These are phyloP conservation scores for Phytophthora europaea DNA, from an alignment of 352 stramenopile genomes.

Conservation along the genomic window DNA sequence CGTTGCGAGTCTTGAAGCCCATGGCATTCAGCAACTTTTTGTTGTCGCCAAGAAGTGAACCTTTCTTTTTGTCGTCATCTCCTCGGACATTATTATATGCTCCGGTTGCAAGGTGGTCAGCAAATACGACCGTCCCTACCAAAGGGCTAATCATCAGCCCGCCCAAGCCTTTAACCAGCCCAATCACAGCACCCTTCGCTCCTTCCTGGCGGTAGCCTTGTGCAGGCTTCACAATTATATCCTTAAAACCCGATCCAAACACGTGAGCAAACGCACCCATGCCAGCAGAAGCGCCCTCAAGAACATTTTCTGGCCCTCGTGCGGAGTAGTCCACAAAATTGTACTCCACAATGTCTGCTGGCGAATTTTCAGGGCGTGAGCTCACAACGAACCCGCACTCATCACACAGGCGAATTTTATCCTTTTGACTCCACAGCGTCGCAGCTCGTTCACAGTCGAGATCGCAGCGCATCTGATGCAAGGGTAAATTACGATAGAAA, in stretches of 20 bases:
- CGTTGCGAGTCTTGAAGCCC: conserved; percentile 48
- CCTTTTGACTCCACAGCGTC: conserved; percentile 65
- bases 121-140: conserved; percentile 67
- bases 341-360: conserved; percentile 65
- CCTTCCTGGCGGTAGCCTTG: conserved; percentile 72
- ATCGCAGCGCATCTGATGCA: conserved; percentile 91
- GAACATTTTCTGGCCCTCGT: conserved; percentile 60
- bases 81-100: conserved; percentile 63
- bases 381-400: conserved; percentile 66
- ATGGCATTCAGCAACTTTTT: conserved; percentile 52
- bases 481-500: conserved; percentile 90
- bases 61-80: conserved; percentile 57
- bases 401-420: conserved; percentile 64
- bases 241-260: conserved; percentile 68
- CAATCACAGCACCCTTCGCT: conserved; percentile 67
- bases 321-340: conserved; percentile 70
- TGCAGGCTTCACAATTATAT: conserved; percentile 67
- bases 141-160: conserved; percentile 66
- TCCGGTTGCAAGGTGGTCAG: conserved; percentile 73
- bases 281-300: conserved; percentile 63
- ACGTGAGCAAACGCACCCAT: conserved; percentile 72
- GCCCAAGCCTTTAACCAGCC: conserved; percentile 63
- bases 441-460: conserved; percentile 53
- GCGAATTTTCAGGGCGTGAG: conserved; percentile 55
- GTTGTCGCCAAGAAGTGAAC: conserved; percentile 57